A percentile compares a stretch with the other conserved stretches of the same genome.
Conservation (phyloP, 2,329 filamentous ascomycete species). For the Davidsoniella virescens region DNA sequence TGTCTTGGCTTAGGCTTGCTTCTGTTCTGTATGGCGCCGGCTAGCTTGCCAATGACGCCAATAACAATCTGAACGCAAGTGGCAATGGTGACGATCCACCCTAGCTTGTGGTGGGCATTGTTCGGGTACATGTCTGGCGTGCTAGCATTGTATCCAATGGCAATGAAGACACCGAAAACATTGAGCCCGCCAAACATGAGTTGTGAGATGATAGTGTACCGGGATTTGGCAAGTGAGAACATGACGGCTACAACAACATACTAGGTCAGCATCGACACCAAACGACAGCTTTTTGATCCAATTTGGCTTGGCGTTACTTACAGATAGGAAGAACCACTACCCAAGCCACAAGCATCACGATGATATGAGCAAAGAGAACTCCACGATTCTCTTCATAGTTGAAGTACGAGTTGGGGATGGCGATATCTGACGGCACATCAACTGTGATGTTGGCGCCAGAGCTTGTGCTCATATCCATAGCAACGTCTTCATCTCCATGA, state of each 20-base stretch:
- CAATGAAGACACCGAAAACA: constrained; percentile 45
- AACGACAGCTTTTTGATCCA: too few species aligned
- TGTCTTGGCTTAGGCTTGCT: constrained; percentile 5
- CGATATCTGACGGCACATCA: constrained; percentile 15
- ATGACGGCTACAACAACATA: constrained; percentile 47
- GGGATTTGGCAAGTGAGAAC: constrained; percentile 67
- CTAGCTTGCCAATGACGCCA: constrained; percentile 46
- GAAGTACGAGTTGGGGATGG: constrained; percentile 41
- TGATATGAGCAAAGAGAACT: constrained; percentile 53
- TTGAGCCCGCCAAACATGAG: constrained; percentile 50
- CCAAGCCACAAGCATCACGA: constrained; percentile 56
- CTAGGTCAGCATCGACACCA: background rate
- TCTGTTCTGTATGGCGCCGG: constrained; percentile 20
- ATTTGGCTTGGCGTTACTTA: constrained; percentile 26
- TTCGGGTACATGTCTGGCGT: constrained; percentile 77
- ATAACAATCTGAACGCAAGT: constrained; percentile 54
- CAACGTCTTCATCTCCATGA: constrained; percentile 6
- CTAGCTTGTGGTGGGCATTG: constrained; percentile 77
- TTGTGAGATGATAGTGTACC: constrained; percentile 54
- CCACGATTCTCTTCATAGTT: constrained; percentile 33
- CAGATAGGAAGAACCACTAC: constrained; percentile 55
- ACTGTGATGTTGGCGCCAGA: constrained; percentile 6
- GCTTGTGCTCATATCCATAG: constrained; percentile 13
- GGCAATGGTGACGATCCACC: constrained; percentile 67
- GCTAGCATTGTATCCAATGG: constrained; percentile 57